Base-by-base conservation (phyloP, 306 rosid species). In the Vachellia pachyceras region DNA sequence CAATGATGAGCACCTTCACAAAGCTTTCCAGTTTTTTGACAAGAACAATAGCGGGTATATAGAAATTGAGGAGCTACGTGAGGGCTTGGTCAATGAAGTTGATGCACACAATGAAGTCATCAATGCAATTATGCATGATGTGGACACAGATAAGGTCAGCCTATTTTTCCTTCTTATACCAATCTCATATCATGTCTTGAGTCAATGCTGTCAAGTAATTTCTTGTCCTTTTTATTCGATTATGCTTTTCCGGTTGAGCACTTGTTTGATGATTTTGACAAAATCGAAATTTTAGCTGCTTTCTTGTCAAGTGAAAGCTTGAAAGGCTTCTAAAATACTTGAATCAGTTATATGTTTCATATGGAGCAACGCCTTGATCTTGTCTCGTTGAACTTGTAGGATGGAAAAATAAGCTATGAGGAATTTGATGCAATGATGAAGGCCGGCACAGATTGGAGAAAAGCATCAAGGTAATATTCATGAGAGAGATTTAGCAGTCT, bases 361-460 rank as follows among this genome's bases (percentile, higher is more conserved):
- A 40, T 46, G 72, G 82, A 71, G 68, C 8, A 58, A 60, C 37
- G 29, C 7, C 49, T 68, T 86, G 76, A 82, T 69, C 29, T 25
- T 71, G 60, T 46, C 8, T 70, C 69, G 20, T 17, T 76, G 64
- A 82, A 78, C 73, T 69, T 86, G 84, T 89, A 95, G 99, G 98
- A 95, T 72, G 99, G 97, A 77, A 88, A 64, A 78, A 95, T 95
- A 86, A 95, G 98, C 86, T 93, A 86, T 5, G 97, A 92, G 35
- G 99, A 95, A 69, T 95, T 95, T 46, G 83, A 94, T 2, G 29
- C 94, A 10, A 95, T 95, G 99, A 95, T 95, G 99, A 95, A 93
- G 90, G 93, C 98, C 0, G 99, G 98, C 17, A 95, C 99, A 44
- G 98, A 95, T 83, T 95, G 99, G 99, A 90, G 99, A 82, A 95